Conservation (phyloP, 345 rosid species). For the rapeseed (Brassica napus) region DNA sequence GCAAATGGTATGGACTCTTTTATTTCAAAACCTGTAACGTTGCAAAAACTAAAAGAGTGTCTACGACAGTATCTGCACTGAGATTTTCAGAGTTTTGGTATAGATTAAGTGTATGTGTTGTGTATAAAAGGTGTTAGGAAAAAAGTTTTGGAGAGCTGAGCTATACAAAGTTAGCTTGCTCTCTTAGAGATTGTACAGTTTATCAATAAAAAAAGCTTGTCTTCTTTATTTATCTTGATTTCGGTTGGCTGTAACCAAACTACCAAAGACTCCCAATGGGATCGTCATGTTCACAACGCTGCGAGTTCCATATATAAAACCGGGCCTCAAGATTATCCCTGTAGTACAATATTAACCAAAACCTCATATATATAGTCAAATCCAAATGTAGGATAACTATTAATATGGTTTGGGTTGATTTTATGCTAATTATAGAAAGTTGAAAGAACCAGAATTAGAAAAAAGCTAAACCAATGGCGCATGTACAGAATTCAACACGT, state of each 20-base stretch:
- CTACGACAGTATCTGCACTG: slow-evolving; percentile 58
- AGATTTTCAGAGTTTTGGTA: slow-evolving; percentile 31
- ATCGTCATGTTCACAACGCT: slow-evolving; percentile 70
- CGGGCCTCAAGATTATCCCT: slow-evolving; percentile 93
- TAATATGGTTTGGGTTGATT: too few relatives aligned
- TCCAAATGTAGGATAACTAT: too few relatives aligned
- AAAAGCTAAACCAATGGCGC: too few relatives aligned
- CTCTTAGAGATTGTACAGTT: slow-evolving; percentile 39
- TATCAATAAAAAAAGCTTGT: slow-evolving; percentile 21
- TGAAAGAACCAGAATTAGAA: too few relatives aligned
- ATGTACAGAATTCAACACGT: too few relatives aligned
- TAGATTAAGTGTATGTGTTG: slow-evolving; percentile 40
- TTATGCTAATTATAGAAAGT: too few relatives aligned
- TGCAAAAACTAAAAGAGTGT: slow-evolving; percentile 75
- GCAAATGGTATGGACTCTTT: slow-evolving; percentile 86
- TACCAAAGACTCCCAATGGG: slow-evolving; percentile 75
- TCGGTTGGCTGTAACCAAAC: slow-evolving; percentile 65
- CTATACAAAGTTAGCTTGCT: slow-evolving; percentile 29
- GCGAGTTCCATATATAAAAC: slow-evolving; percentile 93
- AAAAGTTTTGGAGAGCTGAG: slow-evolving; percentile 54
- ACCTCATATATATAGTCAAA: neutral
- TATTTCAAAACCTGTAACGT: slow-evolving; percentile 90
- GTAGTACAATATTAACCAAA: slow-evolving; percentile 37
- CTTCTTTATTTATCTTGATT: slow-evolving; percentile 19
- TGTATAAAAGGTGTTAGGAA: slow-evolving; percentile 52